Evolutionary conservation across 2,329 filamentous ascomycete species (phyloP), one percentile per base, ranked within the genome.

Genomic region (Elsinoe ampelina): DNA sequence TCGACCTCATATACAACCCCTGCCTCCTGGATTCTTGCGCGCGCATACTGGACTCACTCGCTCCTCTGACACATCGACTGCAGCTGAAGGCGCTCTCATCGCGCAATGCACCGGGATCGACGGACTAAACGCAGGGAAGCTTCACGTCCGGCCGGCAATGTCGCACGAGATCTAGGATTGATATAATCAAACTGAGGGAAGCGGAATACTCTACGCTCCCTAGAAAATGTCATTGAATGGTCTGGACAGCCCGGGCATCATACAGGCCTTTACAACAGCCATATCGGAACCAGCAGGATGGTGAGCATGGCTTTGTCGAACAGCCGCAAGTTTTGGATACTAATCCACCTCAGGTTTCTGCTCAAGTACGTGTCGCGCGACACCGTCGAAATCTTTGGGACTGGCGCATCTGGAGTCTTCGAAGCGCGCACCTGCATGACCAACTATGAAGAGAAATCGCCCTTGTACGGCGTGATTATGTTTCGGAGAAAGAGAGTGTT

Each of bases 331-430:
- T 30, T n/a, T 22, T 52, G 32, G 19, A 26, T n/a, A n/a, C 42
- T 56, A 26, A 56, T 30, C 20, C 20, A 30, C 56, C 58, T 34
- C 67, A 97, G 93, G 93, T 93, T 98, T 67, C 82, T 97, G 61
- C 83, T 98, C 64, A 91, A 92, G 70, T 98, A 98, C 73, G 79
- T 82, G 61, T 86, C 86, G 60, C 85, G 93, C 71, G 93, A 98
- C 76, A 88, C 92, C 64, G 80, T 98, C 60, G 84, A 88, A 62
- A 73, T 98, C 57, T 77, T 93, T 58, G 82, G 79, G 59, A 82
- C 81, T 63, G 93, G 93, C 51, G 86, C 78, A 63, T 87, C 88
- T 63, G 92, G 93, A 61, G 85, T 95, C 58, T 80, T 83, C 59
- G 93, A 97, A 69, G 83, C 93, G 62, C 86, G 90, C 66, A 83